These are phyloP conservation scores for Claviceps arundinis DNA, from an alignment of 2,329 filamentous ascomycete genomes.

Conservation along the genomic window DNA sequence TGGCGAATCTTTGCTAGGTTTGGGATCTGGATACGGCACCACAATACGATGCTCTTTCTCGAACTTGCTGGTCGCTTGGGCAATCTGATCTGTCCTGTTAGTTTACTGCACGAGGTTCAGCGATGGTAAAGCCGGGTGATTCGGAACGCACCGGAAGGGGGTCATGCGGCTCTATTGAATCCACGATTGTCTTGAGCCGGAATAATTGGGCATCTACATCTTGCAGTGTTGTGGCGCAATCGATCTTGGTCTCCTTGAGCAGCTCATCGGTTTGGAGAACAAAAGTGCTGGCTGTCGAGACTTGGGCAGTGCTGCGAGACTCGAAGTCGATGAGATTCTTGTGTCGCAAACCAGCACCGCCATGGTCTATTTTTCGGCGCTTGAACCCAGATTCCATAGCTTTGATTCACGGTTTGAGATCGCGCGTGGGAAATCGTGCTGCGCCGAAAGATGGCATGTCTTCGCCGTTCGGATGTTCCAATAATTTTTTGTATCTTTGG, in stretches of 20 bases:
- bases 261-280: conserved; percentile 47
- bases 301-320: conserved; percentile 23
- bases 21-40: conserved; percentile 79
- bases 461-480: not conserved
- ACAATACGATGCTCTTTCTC: conserved; percentile 53
- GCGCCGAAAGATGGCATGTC: not conserved
- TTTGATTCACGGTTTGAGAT: not conserved
- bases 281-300: conserved; percentile 40
- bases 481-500: not conserved
- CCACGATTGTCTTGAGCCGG: conserved; percentile 38
- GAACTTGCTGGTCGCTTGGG: conserved; percentile 53
- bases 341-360: conserved; percentile 20
- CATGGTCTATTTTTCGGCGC: conserved; percentile 34
- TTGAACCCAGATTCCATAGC: conserved; percentile 35
- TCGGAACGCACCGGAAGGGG: conserved; percentile 31
- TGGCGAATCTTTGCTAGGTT: conserved; percentile 58
- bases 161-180: conserved; percentile 35
- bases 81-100: conserved; percentile 34
- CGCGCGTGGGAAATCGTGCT: not conserved
- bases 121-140: not conserved
- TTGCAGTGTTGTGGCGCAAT: conserved; percentile 35
- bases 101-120: not conserved
- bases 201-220: conserved; percentile 37
- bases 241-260: conserved; percentile 38
- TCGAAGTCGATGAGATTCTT: conserved; percentile 27